Percentiles rank a stretch among this genome's conserved stretches.
Conservation (phyloP, 2,329 filamentous ascomycete genomes). For the Neonectria sp. region DNA sequence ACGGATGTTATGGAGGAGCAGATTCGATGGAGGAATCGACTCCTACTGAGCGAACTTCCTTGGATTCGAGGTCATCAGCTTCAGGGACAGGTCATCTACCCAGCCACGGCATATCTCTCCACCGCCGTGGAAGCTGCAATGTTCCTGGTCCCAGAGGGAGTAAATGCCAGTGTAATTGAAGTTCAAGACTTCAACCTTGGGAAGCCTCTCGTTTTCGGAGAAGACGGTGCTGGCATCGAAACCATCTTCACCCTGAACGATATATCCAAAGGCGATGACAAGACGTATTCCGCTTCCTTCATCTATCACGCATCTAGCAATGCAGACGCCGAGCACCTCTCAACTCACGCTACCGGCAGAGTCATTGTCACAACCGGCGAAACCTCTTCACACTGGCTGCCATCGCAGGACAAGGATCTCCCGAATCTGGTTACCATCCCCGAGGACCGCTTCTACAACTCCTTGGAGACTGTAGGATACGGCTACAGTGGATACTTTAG, state of each 20-base stretch:
- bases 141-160: too few relatives aligned
- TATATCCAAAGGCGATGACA: not conserved
- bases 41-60: not conserved
- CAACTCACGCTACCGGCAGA: constrained; percentile 11
- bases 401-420: too few relatives aligned
- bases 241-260: constrained; percentile 25
- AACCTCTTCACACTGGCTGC: too few relatives aligned
- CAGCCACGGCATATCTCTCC: constrained; percentile 1
- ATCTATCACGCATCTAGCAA: too few relatives aligned
- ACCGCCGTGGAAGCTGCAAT: not conserved
- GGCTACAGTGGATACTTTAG: constrained; percentile 40
- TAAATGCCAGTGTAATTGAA: constrained; percentile 1
- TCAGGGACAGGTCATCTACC: constrained; percentile 8
- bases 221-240: constrained; percentile 7
- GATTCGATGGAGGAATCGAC: not conserved
- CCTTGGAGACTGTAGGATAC: constrained; percentile 40
- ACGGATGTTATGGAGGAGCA: not conserved
- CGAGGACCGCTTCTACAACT: constrained; percentile 39
- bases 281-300: not conserved
- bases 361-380: not conserved
- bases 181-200: constrained; percentile 13
- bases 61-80: constrained; percentile 6
- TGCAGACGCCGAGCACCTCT: not conserved
- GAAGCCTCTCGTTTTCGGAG: constrained; percentile 16
- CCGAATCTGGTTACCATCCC: constrained; percentile 27